Evolutionary conservation across 1,139 yeast genomes (phyloP).

Genomic region (Saccharomyces hybrid): DNA sequence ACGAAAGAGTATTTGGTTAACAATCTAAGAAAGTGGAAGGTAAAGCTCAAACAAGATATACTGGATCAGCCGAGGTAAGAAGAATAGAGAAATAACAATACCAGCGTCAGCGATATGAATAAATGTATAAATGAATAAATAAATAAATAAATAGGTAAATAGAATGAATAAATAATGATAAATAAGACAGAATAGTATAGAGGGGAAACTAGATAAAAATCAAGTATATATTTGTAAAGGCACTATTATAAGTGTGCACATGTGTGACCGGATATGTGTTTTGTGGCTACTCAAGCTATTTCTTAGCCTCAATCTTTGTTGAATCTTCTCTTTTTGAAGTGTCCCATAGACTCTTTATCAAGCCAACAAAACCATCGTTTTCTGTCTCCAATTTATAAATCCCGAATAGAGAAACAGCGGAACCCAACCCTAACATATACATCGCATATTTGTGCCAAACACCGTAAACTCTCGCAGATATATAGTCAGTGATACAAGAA

Average conservation of each 20-base stretch:
- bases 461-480: constrained; percentile 68
- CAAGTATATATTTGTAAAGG: not conserved
- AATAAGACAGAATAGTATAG: not conserved
- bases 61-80: not conserved
- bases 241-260: not conserved
- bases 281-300: not conserved
- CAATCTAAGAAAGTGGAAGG: constrained; percentile 13
- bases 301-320: constrained; percentile 4
- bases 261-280: not conserved
- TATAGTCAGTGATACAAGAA: constrained; percentile 72
- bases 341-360: constrained; percentile 38
- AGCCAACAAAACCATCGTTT: constrained; percentile 51
- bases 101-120: constrained; percentile 8
- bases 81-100: not conserved
- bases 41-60: not conserved
- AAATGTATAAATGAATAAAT: constrained; percentile 6
- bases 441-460: constrained; percentile 54
- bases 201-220: not conserved
- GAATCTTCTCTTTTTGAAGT: constrained; percentile 6
- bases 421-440: constrained; percentile 56
- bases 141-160: constrained; percentile 3
- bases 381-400: constrained; percentile 62
- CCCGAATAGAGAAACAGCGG: constrained; percentile 58
- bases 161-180: not conserved
- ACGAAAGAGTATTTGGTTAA: constrained; percentile 8